Conservation (phyloP, 257 asterid genomes). For the Craterostigma plantagineum region DNA sequence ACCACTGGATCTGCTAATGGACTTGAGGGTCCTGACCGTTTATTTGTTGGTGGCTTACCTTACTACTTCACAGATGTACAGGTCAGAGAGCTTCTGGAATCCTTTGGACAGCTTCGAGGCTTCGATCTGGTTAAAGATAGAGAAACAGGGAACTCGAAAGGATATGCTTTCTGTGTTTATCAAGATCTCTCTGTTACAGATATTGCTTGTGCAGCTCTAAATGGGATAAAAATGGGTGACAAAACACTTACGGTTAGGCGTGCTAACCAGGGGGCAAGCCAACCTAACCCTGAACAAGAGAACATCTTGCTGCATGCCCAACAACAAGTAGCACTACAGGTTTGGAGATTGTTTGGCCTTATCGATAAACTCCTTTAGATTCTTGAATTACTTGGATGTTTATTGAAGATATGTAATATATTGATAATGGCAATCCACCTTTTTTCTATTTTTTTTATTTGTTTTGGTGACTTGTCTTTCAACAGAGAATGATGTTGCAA, state of each 20-base stretch:
- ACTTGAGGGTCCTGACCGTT: conserved; percentile 95
- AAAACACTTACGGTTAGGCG: conserved; percentile 94
- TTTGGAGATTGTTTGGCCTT: conserved; percentile 3
- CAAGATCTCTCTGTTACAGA: conserved; percentile 90
- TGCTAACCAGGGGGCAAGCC: conserved; percentile 75
- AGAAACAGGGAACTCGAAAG: conserved; percentile 98
- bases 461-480: background rate
- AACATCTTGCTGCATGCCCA: conserved; percentile 76
- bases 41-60: conserved; percentile 94
- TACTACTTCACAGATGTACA: conserved; percentile 88
- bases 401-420: no score
- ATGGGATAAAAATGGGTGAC: conserved; percentile 98
- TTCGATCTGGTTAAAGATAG: conserved; percentile 93
- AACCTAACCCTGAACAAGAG: conserved; percentile 95
- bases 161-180: conserved; percentile 97
- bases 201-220: conserved; percentile 96
- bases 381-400: no score
- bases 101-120: conserved; percentile 93
- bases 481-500: conserved; percentile 39
- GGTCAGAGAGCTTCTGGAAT: conserved; percentile 89
- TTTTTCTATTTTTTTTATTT: no score
- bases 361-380: no score
- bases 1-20: conserved; percentile 90
- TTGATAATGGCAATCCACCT: no score
- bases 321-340: conserved; percentile 95